phyloP scores from a whole-genome alignment of 139 green algal species.

The Picochlorum sp. region DNA sequence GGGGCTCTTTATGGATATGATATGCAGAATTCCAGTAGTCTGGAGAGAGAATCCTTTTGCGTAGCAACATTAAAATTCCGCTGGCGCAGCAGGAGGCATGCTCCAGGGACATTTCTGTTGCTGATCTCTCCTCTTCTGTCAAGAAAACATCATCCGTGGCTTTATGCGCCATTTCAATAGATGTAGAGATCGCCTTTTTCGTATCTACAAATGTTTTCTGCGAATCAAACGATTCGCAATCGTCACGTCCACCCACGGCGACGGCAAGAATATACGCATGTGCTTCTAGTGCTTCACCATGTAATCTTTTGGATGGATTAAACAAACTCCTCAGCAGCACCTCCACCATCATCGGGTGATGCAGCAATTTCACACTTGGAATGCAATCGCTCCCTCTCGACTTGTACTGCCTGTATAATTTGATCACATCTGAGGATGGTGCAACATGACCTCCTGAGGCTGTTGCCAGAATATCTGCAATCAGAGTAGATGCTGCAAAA shows the following conservation, averaged over 20 bases:
- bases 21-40: conserved; percentile 33
- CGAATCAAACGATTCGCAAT: neutral
- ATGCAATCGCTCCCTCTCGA: neutral
- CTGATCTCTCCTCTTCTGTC: conserved; percentile 3
- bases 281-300: conserved; percentile 12
- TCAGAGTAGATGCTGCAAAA: conserved; percentile 7
- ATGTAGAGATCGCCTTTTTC: neutral
- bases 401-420: conserved; percentile 28
- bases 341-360: conserved; percentile 32
- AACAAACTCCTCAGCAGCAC: conserved; percentile 28
- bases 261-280: conserved; percentile 23
- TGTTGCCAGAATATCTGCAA: conserved; percentile 13
- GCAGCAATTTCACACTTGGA: conserved; percentile 17
- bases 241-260: conserved; percentile 28
- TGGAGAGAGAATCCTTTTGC: conserved; percentile 5
- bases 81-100: conserved; percentile 23
- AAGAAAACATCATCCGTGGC: conserved; percentile 8
- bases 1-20: conserved; percentile 22
- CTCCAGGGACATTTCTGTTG: conserved; percentile 5
- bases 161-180: conserved; percentile 19
- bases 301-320: conserved; percentile 13
- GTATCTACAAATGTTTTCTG: neutral
- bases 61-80: conserved; percentile 28
- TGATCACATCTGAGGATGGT: conserved; percentile 17
- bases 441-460: conserved; percentile 7